Evolutionary conservation across 1,139 yeast species (phyloP), one percentile per base, ranked within the genome.

Genomic region (Wickerhamiella pararugosa): DNA sequence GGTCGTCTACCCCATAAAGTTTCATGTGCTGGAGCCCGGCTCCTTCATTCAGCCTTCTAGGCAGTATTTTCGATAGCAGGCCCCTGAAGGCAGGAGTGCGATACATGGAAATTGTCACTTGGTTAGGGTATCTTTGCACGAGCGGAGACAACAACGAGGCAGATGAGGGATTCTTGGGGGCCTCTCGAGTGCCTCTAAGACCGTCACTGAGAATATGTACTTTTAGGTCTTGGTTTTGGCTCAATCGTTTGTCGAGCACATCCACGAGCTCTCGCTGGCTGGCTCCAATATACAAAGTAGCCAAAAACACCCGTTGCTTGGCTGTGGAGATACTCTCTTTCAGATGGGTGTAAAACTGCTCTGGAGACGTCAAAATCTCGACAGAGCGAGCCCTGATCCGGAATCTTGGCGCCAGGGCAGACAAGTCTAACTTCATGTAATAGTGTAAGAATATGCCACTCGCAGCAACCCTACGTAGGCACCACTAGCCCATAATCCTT

Each of bases 21-120:
- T 90, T 90, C 98, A 90, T 92, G 58, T 90, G 99, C 61, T 90
- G 99, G 42, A 90, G 67, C 0, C 99, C 99, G 55, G 73, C 67
- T 6, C 94, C 90, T 63, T 90, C 99, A 58, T 87, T 86, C 48
- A 87, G 69, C 48, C 98, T 69, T 45, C 73, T 79, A 0, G 99
- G 98, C 4, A 86, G 69, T 40, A 82, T 44, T 15, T 64, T 54
- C 54, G 77, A 76, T 45, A 73, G 70, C 45, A 81, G 56, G 0
- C 94, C 94, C 38, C 71, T 65, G 50, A 83, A 69, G 49, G 79
- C 79, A 0, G 99, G 98, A 0, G 98, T 90, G 52, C 82, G 94
- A 59, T 82, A 90, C 70, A 87, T 71, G 51, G 94, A 65, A 40
- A 87, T 64, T 52, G 82, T 84, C 10, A 90, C 87, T 46, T 94